These are phyloP conservation scores for Drechslerella coelobrocha DNA, from an alignment of 2,329 filamentous ascomycete genomes.

Conservation along the genomic window DNA sequence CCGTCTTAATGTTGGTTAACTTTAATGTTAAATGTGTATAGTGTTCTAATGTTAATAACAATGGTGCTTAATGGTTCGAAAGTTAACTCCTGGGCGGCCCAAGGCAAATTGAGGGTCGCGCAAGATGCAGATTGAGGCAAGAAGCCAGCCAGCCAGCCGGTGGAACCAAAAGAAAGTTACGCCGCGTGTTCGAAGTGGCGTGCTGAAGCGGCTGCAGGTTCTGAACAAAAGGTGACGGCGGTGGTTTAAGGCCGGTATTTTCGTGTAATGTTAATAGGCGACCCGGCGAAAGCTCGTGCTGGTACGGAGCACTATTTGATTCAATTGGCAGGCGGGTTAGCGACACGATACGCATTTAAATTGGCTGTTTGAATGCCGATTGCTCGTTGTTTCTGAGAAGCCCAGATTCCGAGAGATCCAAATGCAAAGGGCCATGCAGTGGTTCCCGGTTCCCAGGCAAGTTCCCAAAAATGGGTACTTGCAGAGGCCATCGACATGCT, in stretches of 20 bases:
- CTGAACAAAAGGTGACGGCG: slow-evolving; percentile 40
- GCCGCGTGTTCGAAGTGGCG: slow-evolving; percentile 42
- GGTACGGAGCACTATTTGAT: slow-evolving; percentile 9
- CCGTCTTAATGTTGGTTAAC: neutral
- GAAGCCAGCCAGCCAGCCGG: slow-evolving; percentile 6
- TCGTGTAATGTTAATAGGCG: slow-evolving; percentile 42
- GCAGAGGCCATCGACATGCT: slow-evolving; percentile 19
- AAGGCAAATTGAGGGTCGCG: slow-evolving; percentile 24
- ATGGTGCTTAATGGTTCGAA: neutral
- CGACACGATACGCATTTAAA: slow-evolving; percentile 22
- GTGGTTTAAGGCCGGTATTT: slow-evolving; percentile 36
- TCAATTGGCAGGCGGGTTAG: slow-evolving; percentile 50
- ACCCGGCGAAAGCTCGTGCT: neutral
- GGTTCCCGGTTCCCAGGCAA: slow-evolving; percentile 13
- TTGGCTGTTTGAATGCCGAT: slow-evolving; percentile 49
- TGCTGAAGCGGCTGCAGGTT: slow-evolving; percentile 48
- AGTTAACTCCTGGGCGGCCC: slow-evolving; percentile 21
- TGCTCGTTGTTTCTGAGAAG: slow-evolving; percentile 17
- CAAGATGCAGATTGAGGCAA: slow-evolving; percentile 23
- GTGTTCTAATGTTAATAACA: no score
- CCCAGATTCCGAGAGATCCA: slow-evolving; percentile 29
- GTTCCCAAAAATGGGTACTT: slow-evolving; percentile 15
- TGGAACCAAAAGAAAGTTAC: slow-evolving; percentile 43
- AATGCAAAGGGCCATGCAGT: slow-evolving; percentile 25
- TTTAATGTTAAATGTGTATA: neutral